Evolutionary conservation across 2,329 filamentous ascomycete species (phyloP).

Genomic region (Colletotrichum sp.): DNA sequence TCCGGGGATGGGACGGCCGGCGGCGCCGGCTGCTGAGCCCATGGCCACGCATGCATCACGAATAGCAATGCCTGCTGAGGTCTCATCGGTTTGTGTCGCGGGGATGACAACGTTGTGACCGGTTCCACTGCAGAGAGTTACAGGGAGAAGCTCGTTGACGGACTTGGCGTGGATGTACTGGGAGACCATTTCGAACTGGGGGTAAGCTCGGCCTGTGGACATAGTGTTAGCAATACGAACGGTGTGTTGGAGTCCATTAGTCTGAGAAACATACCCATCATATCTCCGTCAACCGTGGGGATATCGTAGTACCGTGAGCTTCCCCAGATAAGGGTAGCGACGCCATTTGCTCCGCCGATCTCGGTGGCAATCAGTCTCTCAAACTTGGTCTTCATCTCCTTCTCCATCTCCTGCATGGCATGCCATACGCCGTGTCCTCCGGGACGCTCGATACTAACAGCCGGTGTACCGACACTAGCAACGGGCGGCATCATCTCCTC

Average conservation of each 20-base stretch:
- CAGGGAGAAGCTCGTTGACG: constrained; percentile 29
- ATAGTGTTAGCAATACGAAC: constrained; percentile 15
- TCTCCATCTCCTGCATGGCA: constrained; percentile 17
- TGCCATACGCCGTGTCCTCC: constrained; percentile 22
- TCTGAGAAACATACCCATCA: constrained; percentile 34
- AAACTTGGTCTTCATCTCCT: neutral
- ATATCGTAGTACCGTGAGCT: constrained; percentile 39
- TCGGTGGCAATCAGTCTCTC: constrained; percentile 26
- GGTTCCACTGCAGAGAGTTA: constrained; percentile 26
- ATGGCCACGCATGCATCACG: constrained; percentile 31
- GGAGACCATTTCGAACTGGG: constrained; percentile 31
- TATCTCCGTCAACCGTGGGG: constrained; percentile 40
- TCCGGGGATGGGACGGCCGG: constrained; percentile 34
- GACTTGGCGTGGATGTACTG: constrained; percentile 32
- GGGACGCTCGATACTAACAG: constrained; percentile 24
- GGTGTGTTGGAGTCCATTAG: constrained; percentile 24
- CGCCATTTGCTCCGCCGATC: constrained; percentile 60
- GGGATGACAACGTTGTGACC: constrained; percentile 26
- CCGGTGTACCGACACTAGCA: constrained; percentile 25
- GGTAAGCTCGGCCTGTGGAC: constrained; percentile 26
- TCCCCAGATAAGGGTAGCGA: constrained; percentile 43
- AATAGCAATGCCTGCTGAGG: constrained; percentile 25
- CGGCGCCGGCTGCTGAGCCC: constrained; percentile 37
- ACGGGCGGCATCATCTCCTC: constrained; percentile 25
- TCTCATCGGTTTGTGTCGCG: constrained; percentile 23